Evolutionary conservation across 78 protist genomes (phyloP).

Genomic region (Dictyostelium firmibasis): DNA sequence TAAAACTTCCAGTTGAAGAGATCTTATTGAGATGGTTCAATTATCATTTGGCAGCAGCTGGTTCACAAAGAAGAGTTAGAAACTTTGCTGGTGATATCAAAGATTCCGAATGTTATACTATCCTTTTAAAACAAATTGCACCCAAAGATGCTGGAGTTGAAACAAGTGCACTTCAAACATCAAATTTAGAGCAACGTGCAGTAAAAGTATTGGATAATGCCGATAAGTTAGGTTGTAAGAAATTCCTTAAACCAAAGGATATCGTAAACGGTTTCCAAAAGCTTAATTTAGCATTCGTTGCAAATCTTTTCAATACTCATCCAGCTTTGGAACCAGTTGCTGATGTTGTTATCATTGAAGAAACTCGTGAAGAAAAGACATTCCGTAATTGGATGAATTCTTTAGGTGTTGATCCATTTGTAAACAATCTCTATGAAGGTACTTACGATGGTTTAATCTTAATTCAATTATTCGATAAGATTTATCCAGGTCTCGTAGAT

Average conservation of each 20-base stretch:
- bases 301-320: slow-evolving; percentile 95
- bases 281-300: slow-evolving; percentile 96
- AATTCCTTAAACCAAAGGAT: slow-evolving; percentile 88
- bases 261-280: slow-evolving; percentile 91
- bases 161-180: slow-evolving; percentile 68
- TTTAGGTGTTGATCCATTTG: slow-evolving; percentile 92
- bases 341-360: slow-evolving; percentile 85
- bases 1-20: slow-evolving; percentile 91
- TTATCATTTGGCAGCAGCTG: slow-evolving; percentile 93
- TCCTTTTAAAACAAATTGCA: slow-evolving; percentile 92
- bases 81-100: slow-evolving; percentile 93
- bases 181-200: slow-evolving; percentile 88
- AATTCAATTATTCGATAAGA: slow-evolving; percentile 91
- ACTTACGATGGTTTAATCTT: slow-evolving; percentile 91
- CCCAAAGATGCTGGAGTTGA: slow-evolving; percentile 78
- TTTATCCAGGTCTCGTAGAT: slow-evolving; percentile 92
- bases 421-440: slow-evolving; percentile 91
- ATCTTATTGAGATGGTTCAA: slow-evolving; percentile 97
- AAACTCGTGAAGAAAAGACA: slow-evolving; percentile 94
- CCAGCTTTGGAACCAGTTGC: slow-evolving; percentile 91
- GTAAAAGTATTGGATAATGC: slow-evolving; percentile 88
- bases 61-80: slow-evolving; percentile 85
- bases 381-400: slow-evolving; percentile 96
- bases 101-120: slow-evolving; percentile 88
- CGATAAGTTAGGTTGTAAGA: slow-evolving; percentile 90